Base-by-base conservation (phyloP, 2,329 filamentous ascomycete species). In the Cercospora zeina region DNA sequence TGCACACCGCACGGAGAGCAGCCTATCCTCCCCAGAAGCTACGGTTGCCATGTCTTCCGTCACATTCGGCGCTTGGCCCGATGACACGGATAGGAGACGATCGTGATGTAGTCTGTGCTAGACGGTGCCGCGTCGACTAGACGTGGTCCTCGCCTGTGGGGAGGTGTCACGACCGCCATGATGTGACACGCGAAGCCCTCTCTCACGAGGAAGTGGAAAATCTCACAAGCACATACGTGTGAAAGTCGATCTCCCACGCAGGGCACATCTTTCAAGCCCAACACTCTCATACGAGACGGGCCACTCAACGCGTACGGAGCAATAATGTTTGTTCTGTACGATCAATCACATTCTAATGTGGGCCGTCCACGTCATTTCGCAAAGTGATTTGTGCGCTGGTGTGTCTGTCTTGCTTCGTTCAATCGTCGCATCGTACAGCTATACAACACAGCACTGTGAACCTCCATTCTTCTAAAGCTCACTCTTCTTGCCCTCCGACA, bases 401-500 rank as follows among this genome's bases (percentile, higher is more conserved):
- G 2, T 4, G 47, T 50, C 47, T n/a, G 7, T 5, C n/a, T 31
- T n/a, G 13, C 24, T 27, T 34, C 27, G 2, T 31, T 53, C 30
- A 31, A 19, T 33, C 49, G 2, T 33, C 33, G 31, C 30, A 21
- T 13, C 49, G 33, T 53, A 16, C n/a, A 33, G 27, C 31, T 34
- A 8, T 53, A 53, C 27, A 51, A 27, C 10, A 47, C 5, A 16
- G 21, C 21, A 30, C 19, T 19, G 21, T 19, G 2, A 9, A 51
- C 5, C 11, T 31, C 24, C 24, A 3, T 33, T 1, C 1, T 4
- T 33, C 49, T 37, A 58, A 19, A 59, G 34, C 47, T 59, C 45
- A 36, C 62, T 60, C 58, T 63, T 63, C 64, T 76, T 76, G 9
- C 68, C 69, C 24, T 71, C 75, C 58, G 73, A 74, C 13, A 75